Evolutionary conservation across 2,329 filamentous ascomycete genomes (phyloP), one percentile per base, ranked within the genome.

Genomic region (Plectosphaerella sp.): DNA sequence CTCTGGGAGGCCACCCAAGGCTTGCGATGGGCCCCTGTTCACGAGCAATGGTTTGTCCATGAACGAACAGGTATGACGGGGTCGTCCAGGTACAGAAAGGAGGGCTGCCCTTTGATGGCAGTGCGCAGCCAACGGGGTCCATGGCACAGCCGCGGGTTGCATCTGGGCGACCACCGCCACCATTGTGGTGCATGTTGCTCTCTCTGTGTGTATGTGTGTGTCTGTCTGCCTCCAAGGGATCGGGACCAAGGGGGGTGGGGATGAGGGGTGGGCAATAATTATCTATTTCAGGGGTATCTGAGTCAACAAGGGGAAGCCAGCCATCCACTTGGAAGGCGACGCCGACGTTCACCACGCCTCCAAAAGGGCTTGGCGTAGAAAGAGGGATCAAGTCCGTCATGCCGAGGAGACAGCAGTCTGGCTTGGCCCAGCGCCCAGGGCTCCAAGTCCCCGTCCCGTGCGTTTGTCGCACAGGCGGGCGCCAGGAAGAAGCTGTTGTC

Each of bases 401-500:
- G 28, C 28, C 28, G 28, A 12, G 28, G 28, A 33, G 28, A 12
- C 28, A 12, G 28, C 28, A 33, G 28, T 33, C 28, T 33, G 28
- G 28, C 28, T 12, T 33, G 11, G 8, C 28, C 28, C 28, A 12
- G 28, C 28, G 28, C 28, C 28, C 28, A 33, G 37, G 15, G 15
- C 37, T 39, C 37, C 37, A 41, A 22, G 15, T 41, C 37, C 9
- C 28, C 28, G 28, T 33, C 28, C 28, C 8, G 28, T 8, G 18
- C 16, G 35, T 25, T 16, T 25, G 47, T 48, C 9, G 22, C 47
- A 41, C 47, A 41, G 22, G 37, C 39, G 39, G 25, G 47, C 47
- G 47, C 47, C 47, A 48, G 39, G 28, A 37, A 48, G 41, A 43
- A 41, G 47, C 47, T 48, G 47, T 36, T n/a, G 47, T 48, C 47